Conservation (phyloP, 2,329 filamentous ascomycete species). For the Cytospora chrysosperma region DNA sequence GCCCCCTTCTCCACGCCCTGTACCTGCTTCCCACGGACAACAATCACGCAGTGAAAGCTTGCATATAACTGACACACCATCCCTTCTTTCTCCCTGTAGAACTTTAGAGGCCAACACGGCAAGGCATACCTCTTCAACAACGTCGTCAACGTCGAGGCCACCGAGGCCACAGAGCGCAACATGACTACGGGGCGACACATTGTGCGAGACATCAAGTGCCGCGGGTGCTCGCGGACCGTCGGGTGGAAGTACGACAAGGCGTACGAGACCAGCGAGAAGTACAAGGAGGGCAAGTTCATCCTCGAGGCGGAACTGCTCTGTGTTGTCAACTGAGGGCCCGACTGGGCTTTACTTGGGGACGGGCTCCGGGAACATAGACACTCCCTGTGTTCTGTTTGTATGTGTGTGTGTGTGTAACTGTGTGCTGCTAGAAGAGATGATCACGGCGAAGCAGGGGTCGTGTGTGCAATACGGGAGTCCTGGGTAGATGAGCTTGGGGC, state of each 20-base stretch:
- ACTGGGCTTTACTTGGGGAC: background rate
- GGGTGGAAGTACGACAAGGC: slow-evolving; percentile 99
- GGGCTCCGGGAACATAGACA: too few relatives aligned
- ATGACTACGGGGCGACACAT: slow-evolving; percentile 98
- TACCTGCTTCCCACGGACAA: background rate
- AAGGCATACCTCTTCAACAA: slow-evolving; percentile 95
- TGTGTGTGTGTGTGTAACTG: too few relatives aligned
- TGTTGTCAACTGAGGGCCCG: slow-evolving; percentile 57
- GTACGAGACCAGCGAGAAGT: slow-evolving; percentile 88
- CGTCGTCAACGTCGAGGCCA: slow-evolving; percentile 86
- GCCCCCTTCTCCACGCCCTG: background rate
- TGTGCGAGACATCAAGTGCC: slow-evolving; percentile 88
- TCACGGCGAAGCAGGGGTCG: too few relatives aligned
- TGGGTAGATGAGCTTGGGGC: background rate
- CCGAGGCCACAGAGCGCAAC: slow-evolving; percentile 86
- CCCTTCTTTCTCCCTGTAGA: slow-evolving; percentile 51
- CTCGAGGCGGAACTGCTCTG: slow-evolving; percentile 88
- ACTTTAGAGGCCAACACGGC: slow-evolving; percentile 96
- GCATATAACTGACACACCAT: background rate
- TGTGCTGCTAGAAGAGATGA: too few relatives aligned
- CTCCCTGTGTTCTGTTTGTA: background rate
- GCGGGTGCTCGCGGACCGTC: slow-evolving; percentile 87
- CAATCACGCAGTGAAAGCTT: background rate
- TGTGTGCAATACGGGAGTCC: background rate
- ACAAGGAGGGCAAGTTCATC: slow-evolving; percentile 99